phyloP scores from a whole-genome alignment of 1,284 basidiomycete genomes.

The Cutaneotrichosporon cavernicola region DNA sequence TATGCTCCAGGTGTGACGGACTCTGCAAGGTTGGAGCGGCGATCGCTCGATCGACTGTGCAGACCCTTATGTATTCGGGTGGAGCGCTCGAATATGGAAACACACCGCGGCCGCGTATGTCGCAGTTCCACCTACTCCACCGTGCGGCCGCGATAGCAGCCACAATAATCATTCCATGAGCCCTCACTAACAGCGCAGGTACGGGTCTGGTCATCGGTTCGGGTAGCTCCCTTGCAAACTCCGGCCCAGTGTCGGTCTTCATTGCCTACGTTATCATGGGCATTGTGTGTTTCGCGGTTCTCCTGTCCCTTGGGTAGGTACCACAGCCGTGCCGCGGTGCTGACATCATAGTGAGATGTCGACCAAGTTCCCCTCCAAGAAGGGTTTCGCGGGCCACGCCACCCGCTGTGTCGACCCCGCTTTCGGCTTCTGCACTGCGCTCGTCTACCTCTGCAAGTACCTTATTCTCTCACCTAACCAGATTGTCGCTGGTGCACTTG shows the following conservation, averaged over 20 bases:
- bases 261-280: constrained; percentile 54
- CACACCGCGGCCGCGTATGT: neutral
- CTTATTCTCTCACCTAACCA: constrained; percentile 59
- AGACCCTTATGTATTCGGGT: no score
- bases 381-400: constrained; percentile 49
- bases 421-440: constrained; percentile 41
- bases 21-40: no score
- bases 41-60: no score
- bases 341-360: constrained; percentile 42
- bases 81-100: no score
- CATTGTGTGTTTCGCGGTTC: constrained; percentile 41
- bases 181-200: constrained; percentile 17
- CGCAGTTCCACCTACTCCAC: neutral
- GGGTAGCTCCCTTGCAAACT: constrained; percentile 51
- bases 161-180: neutral
- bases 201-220: constrained; percentile 75
- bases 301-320: constrained; percentile 38
- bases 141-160: no score
- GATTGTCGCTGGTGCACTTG: constrained; percentile 51
- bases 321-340: neutral
- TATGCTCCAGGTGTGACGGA: no score
- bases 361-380: constrained; percentile 43
- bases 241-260: constrained; percentile 55
- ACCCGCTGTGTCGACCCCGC: constrained; percentile 44
- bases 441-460: constrained; percentile 55